Percentiles rank a stretch among this genome's conserved stretches.
These are phyloP conservation scores for Cornus suecica DNA, from an alignment of 148 eudicot species.

Conservation along the genomic window DNA sequence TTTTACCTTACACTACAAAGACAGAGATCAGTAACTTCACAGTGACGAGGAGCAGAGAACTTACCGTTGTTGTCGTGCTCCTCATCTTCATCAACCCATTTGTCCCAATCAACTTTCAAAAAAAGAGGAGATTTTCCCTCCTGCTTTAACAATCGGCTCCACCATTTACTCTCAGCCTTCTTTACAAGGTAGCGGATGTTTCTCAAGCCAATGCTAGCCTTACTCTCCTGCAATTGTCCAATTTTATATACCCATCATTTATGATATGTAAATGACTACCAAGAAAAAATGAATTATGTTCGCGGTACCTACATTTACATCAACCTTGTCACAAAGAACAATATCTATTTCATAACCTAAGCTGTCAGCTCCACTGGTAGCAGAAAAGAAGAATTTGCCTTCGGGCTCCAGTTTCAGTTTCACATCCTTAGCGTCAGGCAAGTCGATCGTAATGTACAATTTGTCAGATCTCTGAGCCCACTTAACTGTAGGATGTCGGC, in stretches of 20 bases:
- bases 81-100: constrained; percentile 91
- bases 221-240: constrained; percentile 54
- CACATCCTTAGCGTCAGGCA: constrained; percentile 81
- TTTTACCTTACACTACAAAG: background rate
- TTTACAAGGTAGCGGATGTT: constrained; percentile 49
- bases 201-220: constrained; percentile 52
- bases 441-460: constrained; percentile 58
- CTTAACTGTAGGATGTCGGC: constrained; percentile 72
- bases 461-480: constrained; percentile 79
- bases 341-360: constrained; percentile 54
- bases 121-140: constrained; percentile 65
- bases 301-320: constrained; percentile 52
- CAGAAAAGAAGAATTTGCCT: constrained; percentile 70
- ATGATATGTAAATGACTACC: background rate
- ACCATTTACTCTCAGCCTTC: constrained; percentile 77
- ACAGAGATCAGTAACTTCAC: background rate
- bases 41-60: background rate
- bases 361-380: constrained; percentile 49
- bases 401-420: constrained; percentile 79
- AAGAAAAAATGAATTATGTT: background rate
- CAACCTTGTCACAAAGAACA: constrained; percentile 61
- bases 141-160: constrained; percentile 63
- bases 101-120: constrained; percentile 85
- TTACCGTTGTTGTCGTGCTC: constrained; percentile 45
- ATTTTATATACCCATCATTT: background rate